Evolutionary conservation across 495 filamentous ascomycete species (phyloP).

Genomic region (Aspergillus ellipticus): DNA sequence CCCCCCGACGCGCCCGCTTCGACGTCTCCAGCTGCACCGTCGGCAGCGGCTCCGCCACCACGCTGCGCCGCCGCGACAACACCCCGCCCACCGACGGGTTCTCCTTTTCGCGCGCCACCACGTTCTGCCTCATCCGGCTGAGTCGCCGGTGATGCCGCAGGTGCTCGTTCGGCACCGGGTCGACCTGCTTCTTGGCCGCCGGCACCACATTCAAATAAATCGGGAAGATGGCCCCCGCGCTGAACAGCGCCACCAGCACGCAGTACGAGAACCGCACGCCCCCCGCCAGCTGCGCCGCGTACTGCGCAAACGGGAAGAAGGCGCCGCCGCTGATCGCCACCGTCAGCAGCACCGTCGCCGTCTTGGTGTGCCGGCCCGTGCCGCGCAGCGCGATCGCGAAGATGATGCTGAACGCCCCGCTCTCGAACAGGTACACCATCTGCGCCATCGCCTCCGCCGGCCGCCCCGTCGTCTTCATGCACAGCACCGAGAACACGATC

Average conservation of each 20-base stretch:
- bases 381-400: constrained; percentile 60
- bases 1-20: neutral
- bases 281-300: constrained; percentile 36
- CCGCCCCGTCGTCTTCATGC: constrained; percentile 49
- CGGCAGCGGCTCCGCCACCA: constrained; percentile 30
- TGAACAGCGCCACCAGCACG: constrained; percentile 56
- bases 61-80: constrained; percentile 36
- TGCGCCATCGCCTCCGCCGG: constrained; percentile 48
- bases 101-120: constrained; percentile 31
- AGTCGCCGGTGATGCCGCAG: constrained; percentile 34
- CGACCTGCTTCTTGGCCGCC: constrained; percentile 57
- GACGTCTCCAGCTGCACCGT: constrained; percentile 21
- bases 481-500: constrained; percentile 52
- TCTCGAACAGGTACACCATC: constrained; percentile 60
- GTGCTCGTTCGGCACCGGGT: constrained; percentile 50
- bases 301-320: constrained; percentile 53
- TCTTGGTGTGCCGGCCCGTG: constrained; percentile 57
- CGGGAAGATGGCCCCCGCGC: constrained; percentile 55
- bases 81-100: constrained; percentile 36
- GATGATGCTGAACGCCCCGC: constrained; percentile 58
- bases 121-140: constrained; percentile 14
- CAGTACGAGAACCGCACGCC: constrained; percentile 49
- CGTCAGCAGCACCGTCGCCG: constrained; percentile 50
- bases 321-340: constrained; percentile 56
- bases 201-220: constrained; percentile 55